These are phyloP conservation scores for Phaeosphaeriaceae sp. DNA, from an alignment of 2,329 filamentous ascomycete genomes.

Conservation along the genomic window DNA sequence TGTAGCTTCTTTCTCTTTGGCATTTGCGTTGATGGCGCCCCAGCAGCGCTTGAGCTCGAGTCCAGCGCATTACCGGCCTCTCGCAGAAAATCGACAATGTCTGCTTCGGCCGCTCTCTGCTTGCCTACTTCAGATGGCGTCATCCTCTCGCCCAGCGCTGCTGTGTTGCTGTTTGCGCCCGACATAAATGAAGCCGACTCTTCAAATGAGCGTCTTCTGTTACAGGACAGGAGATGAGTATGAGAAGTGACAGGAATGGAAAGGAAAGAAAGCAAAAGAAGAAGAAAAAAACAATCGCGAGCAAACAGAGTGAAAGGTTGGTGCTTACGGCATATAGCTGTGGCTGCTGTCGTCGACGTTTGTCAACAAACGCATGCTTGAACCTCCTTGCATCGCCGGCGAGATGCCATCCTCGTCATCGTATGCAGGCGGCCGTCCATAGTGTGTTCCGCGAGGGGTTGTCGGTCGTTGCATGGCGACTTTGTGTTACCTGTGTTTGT, in stretches of 20 bases:
- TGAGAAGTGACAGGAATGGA: conserved; percentile 22
- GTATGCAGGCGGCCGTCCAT: conserved; percentile 54
- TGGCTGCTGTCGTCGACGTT: conserved; percentile 50
- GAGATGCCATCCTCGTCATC: conserved; percentile 49
- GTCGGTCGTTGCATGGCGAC: conserved; percentile 42
- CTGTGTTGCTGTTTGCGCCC: conserved; percentile 39
- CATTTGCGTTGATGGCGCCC: conserved; percentile 22
- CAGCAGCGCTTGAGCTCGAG: conserved; percentile 14
- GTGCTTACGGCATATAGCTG: conserved; percentile 53
- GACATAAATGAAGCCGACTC: conserved; percentile 45
- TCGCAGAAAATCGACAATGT: conserved; percentile 53
- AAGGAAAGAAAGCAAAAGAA: conserved; percentile 11
- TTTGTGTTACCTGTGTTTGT: conserved; percentile 15
- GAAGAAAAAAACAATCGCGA: conserved; percentile 32
- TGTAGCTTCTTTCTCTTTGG: conserved; percentile 32
- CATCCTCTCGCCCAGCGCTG: conserved; percentile 37
- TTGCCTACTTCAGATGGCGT: conserved; percentile 34
- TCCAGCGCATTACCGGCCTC: conserved; percentile 47
- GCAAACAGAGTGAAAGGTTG: conserved; percentile 24
- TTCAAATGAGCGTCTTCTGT: conserved; percentile 36
- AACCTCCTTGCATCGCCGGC: conserved; percentile 47
- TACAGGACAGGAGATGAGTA: conserved; percentile 28
- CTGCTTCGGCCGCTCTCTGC: conserved; percentile 44
- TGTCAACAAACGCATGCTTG: conserved; percentile 59
- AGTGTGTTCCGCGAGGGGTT: conserved; percentile 44